A percentile compares a stretch with the other conserved stretches of the same genome.
phyloP scores from a whole-genome alignment of 345 rosid genomes.

The Acer campestre region DNA sequence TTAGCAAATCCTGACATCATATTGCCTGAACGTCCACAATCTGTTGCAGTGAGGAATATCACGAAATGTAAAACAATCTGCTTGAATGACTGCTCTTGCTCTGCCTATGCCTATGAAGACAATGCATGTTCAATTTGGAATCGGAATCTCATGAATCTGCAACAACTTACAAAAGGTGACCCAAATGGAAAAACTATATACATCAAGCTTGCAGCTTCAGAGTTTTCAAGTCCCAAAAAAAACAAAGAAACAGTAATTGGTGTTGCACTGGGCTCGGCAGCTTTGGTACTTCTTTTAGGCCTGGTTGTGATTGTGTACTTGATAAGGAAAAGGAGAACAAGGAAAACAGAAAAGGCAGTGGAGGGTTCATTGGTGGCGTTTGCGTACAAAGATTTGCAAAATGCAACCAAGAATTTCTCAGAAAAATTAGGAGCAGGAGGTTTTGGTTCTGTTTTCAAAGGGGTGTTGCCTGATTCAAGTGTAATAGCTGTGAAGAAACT shows the following conservation, averaged over 20 bases:
- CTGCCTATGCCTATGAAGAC: slow-evolving; percentile 28
- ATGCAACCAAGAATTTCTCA: slow-evolving; percentile 33
- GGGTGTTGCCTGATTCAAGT: slow-evolving; percentile 54
- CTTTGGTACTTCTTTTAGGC: background rate
- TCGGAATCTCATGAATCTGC: background rate
- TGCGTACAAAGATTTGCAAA: slow-evolving; percentile 38
- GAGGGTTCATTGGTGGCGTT: slow-evolving; percentile 35
- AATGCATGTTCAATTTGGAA: slow-evolving; percentile 20
- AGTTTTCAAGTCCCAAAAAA: background rate
- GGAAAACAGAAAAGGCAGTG: background rate
- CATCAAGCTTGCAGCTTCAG: slow-evolving; percentile 1
- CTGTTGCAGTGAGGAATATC: background rate
- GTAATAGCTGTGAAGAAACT: slow-evolving; percentile 81
- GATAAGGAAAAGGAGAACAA: background rate
- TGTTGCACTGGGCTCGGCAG: background rate
- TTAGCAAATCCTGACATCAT: background rate
- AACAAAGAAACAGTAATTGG: background rate
- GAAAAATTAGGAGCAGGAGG: slow-evolving; percentile 23
- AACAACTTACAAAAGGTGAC: background rate
- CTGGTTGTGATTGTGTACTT: background rate
- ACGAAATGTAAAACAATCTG: slow-evolving; percentile 25
- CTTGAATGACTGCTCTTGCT: slow-evolving; percentile 34
- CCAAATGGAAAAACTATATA: background rate
- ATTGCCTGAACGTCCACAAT: background rate
- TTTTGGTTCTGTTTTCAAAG: slow-evolving; percentile 37